phyloP scores from a whole-genome alignment of 352 stramenopile species.

The Thraustotheca clavata region DNA sequence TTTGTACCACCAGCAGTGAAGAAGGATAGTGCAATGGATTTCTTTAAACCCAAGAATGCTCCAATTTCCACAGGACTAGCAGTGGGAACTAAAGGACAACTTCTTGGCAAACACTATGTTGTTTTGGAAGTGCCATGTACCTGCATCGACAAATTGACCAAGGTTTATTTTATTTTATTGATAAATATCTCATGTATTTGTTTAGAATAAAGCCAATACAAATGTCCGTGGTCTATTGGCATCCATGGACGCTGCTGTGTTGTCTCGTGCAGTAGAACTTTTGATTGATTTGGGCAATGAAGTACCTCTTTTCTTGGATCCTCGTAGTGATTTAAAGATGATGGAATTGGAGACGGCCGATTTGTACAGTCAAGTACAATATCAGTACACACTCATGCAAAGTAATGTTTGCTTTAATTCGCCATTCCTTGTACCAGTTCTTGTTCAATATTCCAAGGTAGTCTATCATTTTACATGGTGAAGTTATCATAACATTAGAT shows the following conservation, averaged over 20 bases:
- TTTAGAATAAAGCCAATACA: conserved; percentile 10
- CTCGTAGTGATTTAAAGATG: conserved; percentile 64
- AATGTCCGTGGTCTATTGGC: conserved; percentile 41
- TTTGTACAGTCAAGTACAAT: conserved; percentile 33
- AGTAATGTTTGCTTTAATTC: conserved; percentile 10
- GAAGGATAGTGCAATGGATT: neutral
- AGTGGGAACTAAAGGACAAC: conserved; percentile 30
- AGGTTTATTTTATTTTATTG: conserved; percentile 21
- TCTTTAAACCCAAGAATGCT: neutral
- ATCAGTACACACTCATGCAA: conserved; percentile 13
- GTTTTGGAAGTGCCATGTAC: conserved; percentile 57
- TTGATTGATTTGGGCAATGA: conserved; percentile 6
- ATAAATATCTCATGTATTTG: neutral
- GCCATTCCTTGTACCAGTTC: conserved; percentile 10
- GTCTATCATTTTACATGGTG: neutral
- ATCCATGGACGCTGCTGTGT: conserved; percentile 50
- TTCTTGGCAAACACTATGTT: conserved; percentile 58
- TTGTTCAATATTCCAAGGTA: conserved; percentile 17
- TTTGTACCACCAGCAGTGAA: neutral
- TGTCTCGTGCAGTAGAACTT: conserved; percentile 47
- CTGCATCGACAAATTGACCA: conserved; percentile 59
- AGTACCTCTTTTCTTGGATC: conserved; percentile 48
- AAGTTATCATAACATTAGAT: conserved; percentile 32
- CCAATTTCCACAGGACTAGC: neutral
- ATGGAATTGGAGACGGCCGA: conserved; percentile 72